Base-by-base conservation (phyloP, 345 rosid genomes). In the Euphorbia tirucalli region DNA sequence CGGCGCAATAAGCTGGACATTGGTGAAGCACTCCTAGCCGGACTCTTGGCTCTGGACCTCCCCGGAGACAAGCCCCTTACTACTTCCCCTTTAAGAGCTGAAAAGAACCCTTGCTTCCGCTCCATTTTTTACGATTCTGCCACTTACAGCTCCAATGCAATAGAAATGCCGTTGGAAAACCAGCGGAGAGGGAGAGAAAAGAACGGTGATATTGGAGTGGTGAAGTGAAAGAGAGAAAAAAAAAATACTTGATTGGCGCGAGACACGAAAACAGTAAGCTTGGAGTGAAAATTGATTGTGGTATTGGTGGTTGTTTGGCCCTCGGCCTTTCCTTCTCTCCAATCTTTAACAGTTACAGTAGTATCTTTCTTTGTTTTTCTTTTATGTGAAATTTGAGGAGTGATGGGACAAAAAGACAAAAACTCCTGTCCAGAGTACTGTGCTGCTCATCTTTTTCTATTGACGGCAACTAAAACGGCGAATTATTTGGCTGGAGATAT, bases 101-200 rank as follows among this genome's bases (percentile, higher is more conserved):
- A 71, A 58, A 76, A 76, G 62, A 76, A 76, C 25, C 79, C 75
- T n/a, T 76, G 79, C 56, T 76, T 77, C 31, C 76, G 52, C 73
- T 77, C 80, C 80, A 77, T n/a, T 77, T 76, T 5, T 71, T 13
- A 58, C 61, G 2, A 27, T 24, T 59, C 5, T 37, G 55, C 39
- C 54, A 58, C 66, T 71, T 4, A 31, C 44, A 27, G 19, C 44
- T 54, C 13, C 11, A 30, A 7, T n/a, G n/a, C n/a, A n/a, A n/a
- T n/a, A n/a, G n/a, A n/a, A n/a, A n/a, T n/a, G n/a, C n/a, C n/a
- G n/a, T n/a, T n/a, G n/a, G n/a, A n/a, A n/a, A n/a, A n/a, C n/a
- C n/a, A n/a, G n/a, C n/a, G n/a, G n/a, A n/a, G n/a, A n/a, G n/a
- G n/a, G n/a, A n/a, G n/a, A n/a, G n/a, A n/a, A n/a, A n/a, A n/a